phyloP scores from a whole-genome alignment of 306 rosid species.

The Trifolium dubium region DNA sequence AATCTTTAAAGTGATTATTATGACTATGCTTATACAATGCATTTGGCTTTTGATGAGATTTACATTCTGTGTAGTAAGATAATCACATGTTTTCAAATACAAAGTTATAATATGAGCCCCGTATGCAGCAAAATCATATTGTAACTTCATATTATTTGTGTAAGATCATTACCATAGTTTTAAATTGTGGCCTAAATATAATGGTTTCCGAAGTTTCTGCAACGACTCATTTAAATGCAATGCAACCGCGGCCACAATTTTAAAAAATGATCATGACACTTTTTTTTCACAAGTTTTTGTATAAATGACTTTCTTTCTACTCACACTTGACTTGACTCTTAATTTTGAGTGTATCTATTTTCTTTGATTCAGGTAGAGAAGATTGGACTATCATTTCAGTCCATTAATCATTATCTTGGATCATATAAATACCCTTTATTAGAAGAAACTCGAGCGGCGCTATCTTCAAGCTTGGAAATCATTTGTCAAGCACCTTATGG shows the following conservation, averaged over 20 bases:
- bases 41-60: no score
- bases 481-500: constrained; percentile 55
- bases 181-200: neutral
- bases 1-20: no score
- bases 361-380: constrained; percentile 37
- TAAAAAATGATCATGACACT: no score
- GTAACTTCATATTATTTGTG: neutral
- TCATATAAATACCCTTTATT: constrained; percentile 55
- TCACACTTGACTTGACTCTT: neutral
- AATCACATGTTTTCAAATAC: no score
- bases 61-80: no score
- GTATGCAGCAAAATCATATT: no score
- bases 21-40: no score
- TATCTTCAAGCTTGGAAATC: constrained; percentile 55
- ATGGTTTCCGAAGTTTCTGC: no score
- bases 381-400: constrained; percentile 51
- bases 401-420: constrained; percentile 48
- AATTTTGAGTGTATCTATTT: neutral
- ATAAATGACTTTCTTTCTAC: neutral
- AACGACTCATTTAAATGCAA: no score
- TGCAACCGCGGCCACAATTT: no score
- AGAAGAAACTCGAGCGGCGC: constrained; percentile 70
- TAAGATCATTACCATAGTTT: neutral
- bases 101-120: no score
- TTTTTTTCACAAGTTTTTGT: no score